Evolutionary conservation across 768 basidiomycete genomes (phyloP).

Genomic region (Ephemerocybe angulata): DNA sequence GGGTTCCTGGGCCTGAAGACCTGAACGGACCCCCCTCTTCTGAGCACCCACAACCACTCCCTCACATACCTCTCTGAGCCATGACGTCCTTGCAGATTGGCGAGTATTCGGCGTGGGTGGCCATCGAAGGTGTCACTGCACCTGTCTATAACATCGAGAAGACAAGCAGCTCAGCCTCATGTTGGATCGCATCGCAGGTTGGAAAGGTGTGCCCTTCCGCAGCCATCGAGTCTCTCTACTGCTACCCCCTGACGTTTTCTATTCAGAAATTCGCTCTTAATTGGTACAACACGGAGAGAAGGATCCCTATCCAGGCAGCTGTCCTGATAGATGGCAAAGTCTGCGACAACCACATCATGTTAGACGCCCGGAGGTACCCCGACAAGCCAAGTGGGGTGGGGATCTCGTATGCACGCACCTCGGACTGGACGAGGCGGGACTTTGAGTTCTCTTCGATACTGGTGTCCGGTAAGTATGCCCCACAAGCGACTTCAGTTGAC

Average conservation of each 20-base stretch:
- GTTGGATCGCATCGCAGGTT: conserved; percentile 22
- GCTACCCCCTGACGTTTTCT: not conserved
- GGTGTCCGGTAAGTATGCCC: conserved; percentile 19
- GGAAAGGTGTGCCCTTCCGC: conserved; percentile 17
- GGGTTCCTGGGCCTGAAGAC: too few species aligned
- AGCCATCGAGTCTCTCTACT: too few species aligned
- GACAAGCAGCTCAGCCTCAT: conserved; percentile 14
- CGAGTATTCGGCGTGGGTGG: conserved; percentile 15
- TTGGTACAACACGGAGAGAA: conserved; percentile 22
- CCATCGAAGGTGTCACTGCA: conserved; percentile 11
- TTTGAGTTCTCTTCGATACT: conserved; percentile 27
- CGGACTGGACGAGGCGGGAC: conserved; percentile 26
- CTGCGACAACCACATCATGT: conserved; percentile 26
- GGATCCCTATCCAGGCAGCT: conserved; percentile 18
- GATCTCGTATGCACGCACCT: conserved; percentile 27
- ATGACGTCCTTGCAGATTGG: conserved; percentile 13
- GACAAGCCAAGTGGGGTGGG: conserved; percentile 20
- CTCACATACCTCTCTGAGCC: too few species aligned
- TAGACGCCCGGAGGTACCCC: conserved; percentile 20
- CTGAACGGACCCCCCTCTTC: too few species aligned
- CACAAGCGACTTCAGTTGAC: not conserved
- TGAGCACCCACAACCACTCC: too few species aligned
- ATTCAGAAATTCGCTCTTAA: conserved; percentile 24
- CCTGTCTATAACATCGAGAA: conserved; percentile 9
- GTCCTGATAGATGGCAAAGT: conserved; percentile 23